Base-by-base conservation (phyloP, 2,329 filamentous ascomycete genomes). In the Aureobasidium sp. region DNA sequence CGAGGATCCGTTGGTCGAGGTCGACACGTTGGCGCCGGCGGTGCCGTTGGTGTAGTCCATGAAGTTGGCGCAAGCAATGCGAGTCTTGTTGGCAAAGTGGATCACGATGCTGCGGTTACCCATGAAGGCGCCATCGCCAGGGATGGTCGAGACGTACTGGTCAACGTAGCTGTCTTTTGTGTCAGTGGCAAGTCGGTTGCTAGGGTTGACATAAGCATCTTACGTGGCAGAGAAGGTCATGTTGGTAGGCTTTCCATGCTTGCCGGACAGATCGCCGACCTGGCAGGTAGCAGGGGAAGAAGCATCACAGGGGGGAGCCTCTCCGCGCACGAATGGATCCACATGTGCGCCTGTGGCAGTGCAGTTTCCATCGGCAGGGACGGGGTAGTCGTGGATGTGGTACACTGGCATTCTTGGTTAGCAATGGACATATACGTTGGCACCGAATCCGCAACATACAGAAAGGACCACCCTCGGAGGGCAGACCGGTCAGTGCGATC, bases 211-310 rank as follows among this genome's bases (percentile, higher is more conserved):
- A 3, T 29, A 29, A 17, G 15, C 36, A 57, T 57, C 67, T 62
- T 65, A 80, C 49, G 65, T 64, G 42, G 65, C 65, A 15, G 56
- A 49, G 60, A 62, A 62, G 39, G 51, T 56, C 55, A 59, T 47
- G 36, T 65, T 63, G 29, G 73, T 78, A 68, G 89, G 82, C 64
- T 79, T 79, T 65, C 88, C 88, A 69, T 87, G 78, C 77, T 93
- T 93, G 70, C 89, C 89, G 68, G 84, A 83, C 62, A 91, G 78
- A 72, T 93, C 89, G 66, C 90, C 89, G 12, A 89, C 84, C 75
- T 93, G 84, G 77, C 89, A 94, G 11, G 83, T 85, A 64, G 82
- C 74, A 8, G 86, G 86, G 7, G 76, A 70, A 11, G 71, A 67
- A 12, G 75, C 41, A 69, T 90, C 79, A 75, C 89, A 93, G 5